Percentiles rank a stretch among this genome's conserved stretches.
Evolutionary conservation across 2,329 filamentous ascomycete genomes (phyloP).

Genomic region (Paraphoma sp.): DNA sequence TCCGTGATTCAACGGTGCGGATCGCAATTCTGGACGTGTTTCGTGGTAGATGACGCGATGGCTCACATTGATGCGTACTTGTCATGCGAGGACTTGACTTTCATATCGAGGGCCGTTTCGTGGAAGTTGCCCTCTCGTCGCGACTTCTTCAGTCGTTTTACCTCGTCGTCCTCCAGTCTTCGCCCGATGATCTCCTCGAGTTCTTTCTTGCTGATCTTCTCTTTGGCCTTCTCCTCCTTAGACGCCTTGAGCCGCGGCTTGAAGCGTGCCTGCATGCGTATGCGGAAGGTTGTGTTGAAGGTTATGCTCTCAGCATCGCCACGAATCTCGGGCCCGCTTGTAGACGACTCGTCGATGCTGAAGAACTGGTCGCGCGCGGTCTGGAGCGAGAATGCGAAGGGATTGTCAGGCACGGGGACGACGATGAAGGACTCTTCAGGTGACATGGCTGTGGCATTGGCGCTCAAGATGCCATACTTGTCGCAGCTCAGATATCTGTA

Average conservation of each 20-base stretch:
- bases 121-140: constrained; percentile 88
- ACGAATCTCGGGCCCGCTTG: constrained; percentile 66
- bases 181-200: constrained; percentile 82
- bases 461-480: constrained; percentile 78
- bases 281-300: constrained; percentile 75
- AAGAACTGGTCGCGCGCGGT: constrained; percentile 76
- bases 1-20: not conserved
- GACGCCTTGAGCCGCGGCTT: constrained; percentile 81
- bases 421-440: constrained; percentile 81
- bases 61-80: constrained; percentile 41
- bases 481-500: constrained; percentile 83
- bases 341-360: constrained; percentile 56
- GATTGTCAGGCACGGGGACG: constrained; percentile 67
- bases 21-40: not conserved
- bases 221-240: constrained; percentile 81
- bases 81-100: constrained; percentile 81
- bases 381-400: constrained; percentile 76
- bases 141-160: constrained; percentile 81
- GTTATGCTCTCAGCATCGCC: constrained; percentile 74
- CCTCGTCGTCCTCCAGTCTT: constrained; percentile 81
- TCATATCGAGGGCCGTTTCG: constrained; percentile 82
- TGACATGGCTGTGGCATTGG: constrained; percentile 80
- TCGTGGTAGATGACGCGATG: not conserved
- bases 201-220: constrained; percentile 86
- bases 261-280: constrained; percentile 95